A percentile compares a stretch with the other conserved stretches of the same genome.
phyloP scores from a whole-genome alignment of 2,329 filamentous ascomycete genomes.

The Aspergillus sojae region DNA sequence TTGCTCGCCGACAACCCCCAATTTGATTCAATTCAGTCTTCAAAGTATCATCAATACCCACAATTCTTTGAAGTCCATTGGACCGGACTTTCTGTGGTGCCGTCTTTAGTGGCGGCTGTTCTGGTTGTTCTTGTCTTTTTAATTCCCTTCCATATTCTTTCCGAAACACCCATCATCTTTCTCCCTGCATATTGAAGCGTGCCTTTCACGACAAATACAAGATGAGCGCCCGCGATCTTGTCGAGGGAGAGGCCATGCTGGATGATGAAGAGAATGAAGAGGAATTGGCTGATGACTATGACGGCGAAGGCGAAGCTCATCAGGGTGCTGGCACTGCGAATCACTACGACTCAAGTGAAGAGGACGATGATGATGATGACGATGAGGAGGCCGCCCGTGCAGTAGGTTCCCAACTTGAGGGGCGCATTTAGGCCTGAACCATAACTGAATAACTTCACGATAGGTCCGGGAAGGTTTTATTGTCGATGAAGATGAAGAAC shows the following conservation, averaged over 20 bases:
- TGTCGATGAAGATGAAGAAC: conserved; percentile 85
- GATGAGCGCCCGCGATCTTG: conserved; percentile 68
- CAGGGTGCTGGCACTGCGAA: conserved; percentile 43
- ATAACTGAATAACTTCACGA: conserved; percentile 18
- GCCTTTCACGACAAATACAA: conserved; percentile 29
- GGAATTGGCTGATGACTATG: conserved; percentile 74
- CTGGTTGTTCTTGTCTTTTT: background rate
- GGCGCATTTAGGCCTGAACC: background rate
- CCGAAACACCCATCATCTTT: background rate
- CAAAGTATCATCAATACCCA: conserved; percentile 1
- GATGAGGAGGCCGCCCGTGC: conserved; percentile 81
- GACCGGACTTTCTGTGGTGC: background rate
- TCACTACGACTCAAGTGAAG: conserved; percentile 80
- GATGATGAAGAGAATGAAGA: conserved; percentile 85
- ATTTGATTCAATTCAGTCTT: background rate
- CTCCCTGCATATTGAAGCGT: conserved; percentile 7
- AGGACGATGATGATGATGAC: conserved; percentile 90
- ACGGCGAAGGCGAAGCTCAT: conserved; percentile 55
- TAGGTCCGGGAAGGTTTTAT: conserved; percentile 95
- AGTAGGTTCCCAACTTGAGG: conserved; percentile 51
- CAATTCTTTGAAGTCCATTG: background rate
- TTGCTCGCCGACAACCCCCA: background rate
- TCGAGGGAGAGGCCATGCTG: conserved; percentile 83
- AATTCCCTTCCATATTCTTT: background rate
- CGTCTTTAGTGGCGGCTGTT: background rate